Conservation (phyloP, 208 protist genomes). For the Strigomonas galati region DNA sequence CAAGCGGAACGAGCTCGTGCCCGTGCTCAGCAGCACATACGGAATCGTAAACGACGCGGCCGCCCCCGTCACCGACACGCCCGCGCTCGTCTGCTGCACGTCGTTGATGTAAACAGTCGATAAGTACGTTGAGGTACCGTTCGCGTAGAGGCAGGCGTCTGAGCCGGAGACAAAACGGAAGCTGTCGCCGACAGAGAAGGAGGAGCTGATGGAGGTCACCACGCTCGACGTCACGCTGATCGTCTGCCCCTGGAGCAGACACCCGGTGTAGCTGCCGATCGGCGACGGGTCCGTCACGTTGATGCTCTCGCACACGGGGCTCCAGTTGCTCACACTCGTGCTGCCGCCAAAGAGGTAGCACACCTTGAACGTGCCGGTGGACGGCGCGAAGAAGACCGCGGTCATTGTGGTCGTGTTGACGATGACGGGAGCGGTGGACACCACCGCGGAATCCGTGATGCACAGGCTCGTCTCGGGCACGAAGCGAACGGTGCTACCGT, state of each 20-base stretch:
- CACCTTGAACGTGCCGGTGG: constrained; percentile 62
- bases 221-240: constrained; percentile 38
- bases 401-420: constrained; percentile 11
- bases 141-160: constrained; percentile 46
- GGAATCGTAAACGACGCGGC: constrained; percentile 30
- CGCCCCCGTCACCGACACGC: constrained; percentile 3
- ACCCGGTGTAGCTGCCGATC: constrained; percentile 37
- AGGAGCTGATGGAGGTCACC: constrained; percentile 20
- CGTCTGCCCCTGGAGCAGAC: constrained; percentile 63
- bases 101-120: constrained; percentile 52
- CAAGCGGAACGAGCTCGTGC: constrained; percentile 53
- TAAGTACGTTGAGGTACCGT: constrained; percentile 19
- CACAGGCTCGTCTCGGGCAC: constrained; percentile 63
- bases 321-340: constrained; percentile 60
- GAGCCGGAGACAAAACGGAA: constrained; percentile 52
- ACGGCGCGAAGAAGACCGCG: constrained; percentile 55
- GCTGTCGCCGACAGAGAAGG: constrained; percentile 32
- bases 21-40: constrained; percentile 46
- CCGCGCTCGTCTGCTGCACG: constrained; percentile 27
- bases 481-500: constrained; percentile 47
- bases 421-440: constrained; percentile 26
- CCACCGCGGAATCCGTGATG: constrained; percentile 39
- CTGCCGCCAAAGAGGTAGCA: constrained; percentile 78
- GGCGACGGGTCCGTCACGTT: constrained; percentile 42
- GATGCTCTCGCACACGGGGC: constrained; percentile 61